Evolutionary conservation across 176 grass and related monocot species (phyloP).

Genomic region (Avena insularis): DNA sequence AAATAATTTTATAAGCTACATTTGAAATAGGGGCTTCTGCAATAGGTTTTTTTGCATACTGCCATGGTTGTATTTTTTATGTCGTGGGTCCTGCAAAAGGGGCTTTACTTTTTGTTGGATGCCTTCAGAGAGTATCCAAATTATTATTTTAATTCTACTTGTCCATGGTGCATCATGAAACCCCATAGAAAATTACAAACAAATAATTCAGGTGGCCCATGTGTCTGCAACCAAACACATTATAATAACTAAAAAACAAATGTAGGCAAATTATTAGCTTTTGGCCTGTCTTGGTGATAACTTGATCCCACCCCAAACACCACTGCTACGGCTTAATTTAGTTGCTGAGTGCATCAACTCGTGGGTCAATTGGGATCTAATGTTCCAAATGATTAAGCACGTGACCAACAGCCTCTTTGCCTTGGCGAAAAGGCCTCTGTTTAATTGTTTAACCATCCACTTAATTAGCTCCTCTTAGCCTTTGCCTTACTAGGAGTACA

Average conservation of each 20-base stretch:
- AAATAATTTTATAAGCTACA: no score
- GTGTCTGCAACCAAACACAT: not conserved
- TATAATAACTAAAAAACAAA: slow-evolving; percentile 21
- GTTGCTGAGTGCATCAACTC: not conserved
- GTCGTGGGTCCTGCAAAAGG: no score
- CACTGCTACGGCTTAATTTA: not conserved
- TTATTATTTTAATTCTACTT: no score
- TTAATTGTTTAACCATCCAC: slow-evolving; percentile 47
- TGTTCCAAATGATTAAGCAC: slow-evolving; percentile 45
- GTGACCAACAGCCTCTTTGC: slow-evolving; percentile 51
- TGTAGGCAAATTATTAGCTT: not conserved
- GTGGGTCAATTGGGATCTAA: slow-evolving; percentile 28
- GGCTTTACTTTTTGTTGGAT: no score
- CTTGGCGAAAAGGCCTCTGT: slow-evolving; percentile 21
- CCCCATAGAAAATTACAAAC: not conserved
- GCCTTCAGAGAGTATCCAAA: no score
- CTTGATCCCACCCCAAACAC: not conserved
- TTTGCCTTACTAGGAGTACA: not conserved
- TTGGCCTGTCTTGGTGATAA: slow-evolving; percentile 6
- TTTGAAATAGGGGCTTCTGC: no score
- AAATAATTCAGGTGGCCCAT: not conserved
- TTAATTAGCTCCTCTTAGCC: slow-evolving; percentile 7
- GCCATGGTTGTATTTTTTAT: no score
- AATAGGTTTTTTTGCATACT: no score
- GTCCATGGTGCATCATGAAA: no score